Evolutionary conservation across 1,284 basidiomycete species (phyloP).

Genomic region (Coniophora puteana): DNA sequence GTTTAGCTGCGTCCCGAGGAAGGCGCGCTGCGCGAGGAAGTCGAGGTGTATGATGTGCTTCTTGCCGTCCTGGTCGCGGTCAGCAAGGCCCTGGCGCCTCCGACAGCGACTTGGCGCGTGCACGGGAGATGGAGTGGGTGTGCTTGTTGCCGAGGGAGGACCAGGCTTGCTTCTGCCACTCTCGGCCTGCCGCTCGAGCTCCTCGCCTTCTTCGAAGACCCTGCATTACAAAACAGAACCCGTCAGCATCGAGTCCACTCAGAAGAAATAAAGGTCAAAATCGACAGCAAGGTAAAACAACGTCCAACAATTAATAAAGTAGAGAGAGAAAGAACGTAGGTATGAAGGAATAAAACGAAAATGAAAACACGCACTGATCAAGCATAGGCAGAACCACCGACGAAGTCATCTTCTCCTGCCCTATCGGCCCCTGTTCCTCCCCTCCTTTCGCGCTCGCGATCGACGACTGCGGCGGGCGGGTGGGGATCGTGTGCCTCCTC

Average conservation of each 20-base stretch:
- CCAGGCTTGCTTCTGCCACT: constrained; percentile 61
- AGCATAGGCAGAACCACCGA: constrained; percentile 61
- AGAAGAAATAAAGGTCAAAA: constrained; percentile 3
- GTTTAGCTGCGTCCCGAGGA: constrained; percentile 57
- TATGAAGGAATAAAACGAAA: too few relatives aligned
- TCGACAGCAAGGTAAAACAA: too few relatives aligned
- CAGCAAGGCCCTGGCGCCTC: too few relatives aligned
- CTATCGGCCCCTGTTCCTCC: too few relatives aligned
- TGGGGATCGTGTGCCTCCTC: too few relatives aligned
- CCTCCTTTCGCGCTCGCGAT: too few relatives aligned
- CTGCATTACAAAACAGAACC: constrained; percentile 39
- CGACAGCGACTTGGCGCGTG: constrained; percentile 59
- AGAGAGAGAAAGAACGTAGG: too few relatives aligned
- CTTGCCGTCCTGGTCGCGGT: constrained; percentile 16
- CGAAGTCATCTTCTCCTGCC: constrained; percentile 53
- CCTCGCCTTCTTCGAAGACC: constrained; percentile 60
- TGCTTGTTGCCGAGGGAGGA: constrained; percentile 63
- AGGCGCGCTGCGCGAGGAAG: constrained; percentile 56
- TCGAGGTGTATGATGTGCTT: constrained; percentile 38
- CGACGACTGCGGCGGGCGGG: too few relatives aligned
- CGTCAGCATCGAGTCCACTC: constrained; percentile 2
- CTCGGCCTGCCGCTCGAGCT: constrained; percentile 54
- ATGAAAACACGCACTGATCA: constrained; percentile 41
- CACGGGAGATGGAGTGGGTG: constrained; percentile 56
- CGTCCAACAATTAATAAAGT: too few relatives aligned